phyloP scores from a whole-genome alignment of 2,329 filamentous ascomycete species.

The Diatrype stigma region DNA sequence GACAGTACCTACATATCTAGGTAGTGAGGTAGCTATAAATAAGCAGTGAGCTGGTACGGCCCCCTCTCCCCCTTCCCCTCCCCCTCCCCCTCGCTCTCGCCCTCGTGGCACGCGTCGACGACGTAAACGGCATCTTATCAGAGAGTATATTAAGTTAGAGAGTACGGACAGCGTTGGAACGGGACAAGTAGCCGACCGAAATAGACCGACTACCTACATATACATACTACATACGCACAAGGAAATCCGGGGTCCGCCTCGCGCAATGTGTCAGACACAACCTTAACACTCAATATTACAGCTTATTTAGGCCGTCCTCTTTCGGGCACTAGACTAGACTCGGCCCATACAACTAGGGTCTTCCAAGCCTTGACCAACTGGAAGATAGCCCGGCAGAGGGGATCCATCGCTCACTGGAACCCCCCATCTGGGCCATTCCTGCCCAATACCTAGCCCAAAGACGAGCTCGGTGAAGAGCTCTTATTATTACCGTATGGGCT shows the following conservation, averaged over 20 bases:
- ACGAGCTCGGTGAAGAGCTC: conserved; percentile 23
- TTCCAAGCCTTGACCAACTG: conserved; percentile 38
- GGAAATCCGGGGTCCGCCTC: not conserved
- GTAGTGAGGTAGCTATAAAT: not conserved
- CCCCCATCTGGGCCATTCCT: conserved; percentile 29
- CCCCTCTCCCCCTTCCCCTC: too few relatives aligned
- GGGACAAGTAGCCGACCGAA: not conserved
- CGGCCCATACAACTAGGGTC: conserved; percentile 19
- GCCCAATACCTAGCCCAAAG: conserved; percentile 33
- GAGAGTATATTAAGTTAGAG: not conserved
- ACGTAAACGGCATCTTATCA: too few relatives aligned
- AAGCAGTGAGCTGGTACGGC: not conserved
- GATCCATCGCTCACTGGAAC: conserved; percentile 33
- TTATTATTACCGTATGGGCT: conserved; percentile 1
- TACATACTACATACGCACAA: too few relatives aligned
- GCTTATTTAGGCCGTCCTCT: not conserved
- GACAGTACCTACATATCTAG: not conserved
- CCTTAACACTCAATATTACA: not conserved
- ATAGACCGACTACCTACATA: not conserved
- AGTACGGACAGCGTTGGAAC: not conserved
- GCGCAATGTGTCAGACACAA: not conserved
- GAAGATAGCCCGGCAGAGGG: conserved; percentile 36
- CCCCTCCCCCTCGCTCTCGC: too few relatives aligned
- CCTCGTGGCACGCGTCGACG: too few relatives aligned
- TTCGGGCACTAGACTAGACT: not conserved